Evolutionary conservation across 2,329 filamentous ascomycete genomes (phyloP).

Genomic region (Fusarium sp.): DNA sequence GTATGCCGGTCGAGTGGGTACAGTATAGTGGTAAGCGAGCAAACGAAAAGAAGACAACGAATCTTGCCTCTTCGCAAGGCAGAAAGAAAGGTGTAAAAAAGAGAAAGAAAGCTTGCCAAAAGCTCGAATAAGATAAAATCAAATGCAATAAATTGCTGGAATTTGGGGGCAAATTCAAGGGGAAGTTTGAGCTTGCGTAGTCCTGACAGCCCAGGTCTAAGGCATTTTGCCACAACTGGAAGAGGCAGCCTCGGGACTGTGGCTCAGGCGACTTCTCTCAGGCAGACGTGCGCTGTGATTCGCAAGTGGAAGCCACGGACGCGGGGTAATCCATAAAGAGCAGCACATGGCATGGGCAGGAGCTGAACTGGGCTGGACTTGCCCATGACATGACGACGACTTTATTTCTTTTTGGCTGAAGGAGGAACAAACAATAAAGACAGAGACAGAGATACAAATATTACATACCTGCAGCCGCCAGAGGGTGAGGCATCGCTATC

Average conservation of each 20-base stretch:
- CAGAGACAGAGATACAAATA: background rate
- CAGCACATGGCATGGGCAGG: constrained; percentile 1
- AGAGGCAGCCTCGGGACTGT: constrained; percentile 29
- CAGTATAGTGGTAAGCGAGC: constrained; percentile 24
- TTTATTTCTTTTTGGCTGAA: background rate
- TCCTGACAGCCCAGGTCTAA: constrained; percentile 20
- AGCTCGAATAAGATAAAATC: background rate
- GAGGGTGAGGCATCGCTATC: constrained; percentile 37
- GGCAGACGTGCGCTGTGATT: constrained; percentile 38
- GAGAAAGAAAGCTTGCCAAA: constrained; percentile 12
- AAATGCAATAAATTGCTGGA: background rate
- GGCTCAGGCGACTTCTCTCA: constrained; percentile 40
- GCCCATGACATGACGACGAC: constrained; percentile 32
- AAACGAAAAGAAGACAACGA: constrained; percentile 10
- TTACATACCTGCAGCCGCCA: constrained; percentile 40
- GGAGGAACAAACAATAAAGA: background rate
- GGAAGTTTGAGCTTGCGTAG: constrained; percentile 40
- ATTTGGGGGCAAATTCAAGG: constrained; percentile 30
- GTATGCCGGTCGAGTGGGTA: background rate
- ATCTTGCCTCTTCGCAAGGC: background rate
- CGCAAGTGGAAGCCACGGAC: constrained; percentile 31
- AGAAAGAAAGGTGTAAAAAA: background rate
- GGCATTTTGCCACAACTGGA: constrained; percentile 32
- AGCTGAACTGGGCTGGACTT: constrained; percentile 16
- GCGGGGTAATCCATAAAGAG: constrained; percentile 37